A percentile compares a stretch with the other conserved stretches of the same genome.
phyloP scores from a whole-genome alignment of 208 protist genomes.

The Acanthamoeba royreba region DNA sequence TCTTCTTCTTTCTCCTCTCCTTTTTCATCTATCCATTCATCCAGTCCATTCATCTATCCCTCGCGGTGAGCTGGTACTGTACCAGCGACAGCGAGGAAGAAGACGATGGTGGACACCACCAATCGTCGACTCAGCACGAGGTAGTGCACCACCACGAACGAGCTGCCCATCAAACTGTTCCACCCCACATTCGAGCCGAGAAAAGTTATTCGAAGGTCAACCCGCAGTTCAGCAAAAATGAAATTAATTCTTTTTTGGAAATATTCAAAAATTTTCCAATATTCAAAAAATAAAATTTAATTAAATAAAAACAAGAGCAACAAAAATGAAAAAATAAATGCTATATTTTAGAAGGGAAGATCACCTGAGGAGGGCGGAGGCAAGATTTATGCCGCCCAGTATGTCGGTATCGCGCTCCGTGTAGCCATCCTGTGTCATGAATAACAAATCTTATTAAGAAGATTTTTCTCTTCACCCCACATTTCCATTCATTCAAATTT shows the following conservation, averaged over 20 bases:
- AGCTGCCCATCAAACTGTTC: not conserved
- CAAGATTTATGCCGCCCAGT: not conserved
- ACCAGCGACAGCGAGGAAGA: not conserved
- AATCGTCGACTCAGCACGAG: not conserved
- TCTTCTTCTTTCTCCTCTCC: not conserved
- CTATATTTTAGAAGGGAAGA: too few relatives aligned
- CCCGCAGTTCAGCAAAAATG: not conserved
- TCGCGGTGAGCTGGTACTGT: too few relatives aligned
- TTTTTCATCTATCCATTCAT: too few relatives aligned
- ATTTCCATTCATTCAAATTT: not conserved
- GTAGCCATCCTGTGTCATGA: not conserved
- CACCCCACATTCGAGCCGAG: too few relatives aligned
- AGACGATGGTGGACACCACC: not conserved
- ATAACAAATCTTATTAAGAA: not conserved
- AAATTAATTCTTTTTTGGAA: too few relatives aligned
- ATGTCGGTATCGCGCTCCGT: not conserved
- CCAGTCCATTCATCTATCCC: too few relatives aligned
- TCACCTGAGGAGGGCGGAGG: not conserved
- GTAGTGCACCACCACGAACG: conserved; percentile 44
- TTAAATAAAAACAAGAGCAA: too few relatives aligned
- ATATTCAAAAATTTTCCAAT: too few relatives aligned
- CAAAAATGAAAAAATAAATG: too few relatives aligned
- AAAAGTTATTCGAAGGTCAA: not conserved
- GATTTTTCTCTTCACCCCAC: not conserved
- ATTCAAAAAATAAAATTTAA: too few relatives aligned